phyloP scores from a whole-genome alignment of 2,329 filamentous ascomycete species.

The Didymella glomerata region DNA sequence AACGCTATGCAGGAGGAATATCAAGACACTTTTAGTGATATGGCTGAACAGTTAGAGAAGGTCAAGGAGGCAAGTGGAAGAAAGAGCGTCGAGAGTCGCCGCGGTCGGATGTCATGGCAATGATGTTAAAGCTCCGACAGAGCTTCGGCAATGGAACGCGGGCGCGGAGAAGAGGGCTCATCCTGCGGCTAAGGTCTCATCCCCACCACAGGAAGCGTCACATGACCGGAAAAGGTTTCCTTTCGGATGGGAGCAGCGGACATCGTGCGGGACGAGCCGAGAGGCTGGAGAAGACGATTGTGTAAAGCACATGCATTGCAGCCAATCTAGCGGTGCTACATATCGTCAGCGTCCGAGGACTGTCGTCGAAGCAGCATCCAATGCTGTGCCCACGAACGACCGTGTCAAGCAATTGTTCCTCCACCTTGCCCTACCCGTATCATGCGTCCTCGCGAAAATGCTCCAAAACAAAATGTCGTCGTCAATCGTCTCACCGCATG shows the following conservation, averaged over 20 bases:
- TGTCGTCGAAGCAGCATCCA: slow-evolving; percentile 10
- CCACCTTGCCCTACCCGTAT: slow-evolving; percentile 11
- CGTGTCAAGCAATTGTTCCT: slow-evolving; percentile 19
- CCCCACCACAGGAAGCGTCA: slow-evolving; percentile 20
- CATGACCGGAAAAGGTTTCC: slow-evolving; percentile 26
- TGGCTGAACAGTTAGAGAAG: slow-evolving; percentile 14
- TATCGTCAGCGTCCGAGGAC: slow-evolving; percentile 9
- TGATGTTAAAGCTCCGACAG: slow-evolving; percentile 35
- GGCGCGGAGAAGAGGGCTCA: slow-evolving; percentile 31
- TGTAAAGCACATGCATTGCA: slow-evolving; percentile 21
- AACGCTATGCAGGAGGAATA: slow-evolving; percentile 23
- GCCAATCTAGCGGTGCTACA: slow-evolving; percentile 18
- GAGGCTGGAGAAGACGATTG: slow-evolving; percentile 12
- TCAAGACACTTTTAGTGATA: slow-evolving; percentile 13
- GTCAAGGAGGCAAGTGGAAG: slow-evolving; percentile 17
- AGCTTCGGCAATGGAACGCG: slow-evolving; percentile 50
- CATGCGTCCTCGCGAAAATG: slow-evolving; percentile 28
- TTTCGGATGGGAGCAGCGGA: slow-evolving; percentile 17
- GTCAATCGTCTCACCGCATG: slow-evolving; percentile 16
- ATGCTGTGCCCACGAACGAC: slow-evolving; percentile 6
- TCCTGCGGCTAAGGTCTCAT: slow-evolving; percentile 38
- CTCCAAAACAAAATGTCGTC: slow-evolving; percentile 25
- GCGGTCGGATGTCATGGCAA: slow-evolving; percentile 31
- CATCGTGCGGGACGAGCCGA: slow-evolving; percentile 13
- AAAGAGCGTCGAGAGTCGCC: slow-evolving; percentile 21